Evolutionary conservation across 2,329 filamentous ascomycete species (phyloP).

Genomic region (Penicillium sp.): DNA sequence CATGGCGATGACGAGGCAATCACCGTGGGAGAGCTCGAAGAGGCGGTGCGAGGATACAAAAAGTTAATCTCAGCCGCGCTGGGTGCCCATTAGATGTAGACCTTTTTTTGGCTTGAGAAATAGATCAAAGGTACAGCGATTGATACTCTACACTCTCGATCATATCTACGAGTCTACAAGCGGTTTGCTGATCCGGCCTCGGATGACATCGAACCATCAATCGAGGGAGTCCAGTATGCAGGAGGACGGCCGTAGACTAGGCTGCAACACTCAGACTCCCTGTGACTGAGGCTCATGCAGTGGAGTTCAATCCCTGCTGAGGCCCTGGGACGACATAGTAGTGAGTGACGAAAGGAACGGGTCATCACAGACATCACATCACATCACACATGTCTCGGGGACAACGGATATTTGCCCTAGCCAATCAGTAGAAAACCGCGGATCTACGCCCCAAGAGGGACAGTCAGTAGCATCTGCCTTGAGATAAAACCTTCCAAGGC

Average conservation of each 20-base stretch:
- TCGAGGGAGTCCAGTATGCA: neutral
- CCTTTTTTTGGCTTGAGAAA: neutral
- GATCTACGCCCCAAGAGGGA: conserved; percentile 14
- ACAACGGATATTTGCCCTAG: neutral
- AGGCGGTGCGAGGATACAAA: neutral
- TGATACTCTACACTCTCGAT: neutral
- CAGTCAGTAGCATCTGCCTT: conserved; percentile 18
- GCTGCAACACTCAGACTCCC: neutral
- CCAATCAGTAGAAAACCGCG: conserved; percentile 17
- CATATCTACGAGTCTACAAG: neutral
- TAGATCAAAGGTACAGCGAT: neutral
- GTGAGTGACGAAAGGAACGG: neutral
- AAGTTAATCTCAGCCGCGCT: neutral
- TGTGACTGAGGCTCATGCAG: neutral
- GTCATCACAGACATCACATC: neutral
- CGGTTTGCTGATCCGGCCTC: neutral
- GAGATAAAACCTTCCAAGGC: conserved; percentile 1
- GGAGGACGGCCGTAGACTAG: neutral
- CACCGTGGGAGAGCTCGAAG: neutral
- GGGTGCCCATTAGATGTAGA: neutral
- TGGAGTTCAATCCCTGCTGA: neutral
- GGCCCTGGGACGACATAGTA: neutral
- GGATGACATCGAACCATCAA: neutral
- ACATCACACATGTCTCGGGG: neutral
- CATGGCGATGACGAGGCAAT: neutral